Percentiles rank a stretch among this genome's conserved stretches.
Evolutionary conservation across 805 yeast genomes (phyloP).

Genomic region (Lipomyces yamadae): DNA sequence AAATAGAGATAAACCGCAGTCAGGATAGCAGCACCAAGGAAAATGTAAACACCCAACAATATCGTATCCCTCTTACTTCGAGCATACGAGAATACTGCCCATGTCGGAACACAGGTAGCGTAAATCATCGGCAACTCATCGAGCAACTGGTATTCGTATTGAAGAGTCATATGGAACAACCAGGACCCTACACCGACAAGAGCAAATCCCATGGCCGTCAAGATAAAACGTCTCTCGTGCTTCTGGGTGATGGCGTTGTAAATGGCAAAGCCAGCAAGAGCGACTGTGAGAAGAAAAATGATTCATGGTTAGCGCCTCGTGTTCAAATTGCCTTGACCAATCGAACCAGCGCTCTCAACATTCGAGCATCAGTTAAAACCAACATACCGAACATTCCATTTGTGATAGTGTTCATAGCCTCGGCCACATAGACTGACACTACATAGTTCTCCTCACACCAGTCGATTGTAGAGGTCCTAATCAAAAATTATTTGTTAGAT

Average conservation of each 20-base stretch:
- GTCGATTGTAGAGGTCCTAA: constrained; percentile 85
- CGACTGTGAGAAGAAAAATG: constrained; percentile 39
- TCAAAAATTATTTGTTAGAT: neutral
- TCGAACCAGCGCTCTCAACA: neutral
- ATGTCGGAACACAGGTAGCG: constrained; percentile 93
- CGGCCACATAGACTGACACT: constrained; percentile 83
- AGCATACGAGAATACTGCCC: constrained; percentile 75
- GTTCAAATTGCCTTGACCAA: neutral
- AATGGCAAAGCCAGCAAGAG: constrained; percentile 67
- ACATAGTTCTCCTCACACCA: constrained; percentile 99
- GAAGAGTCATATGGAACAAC: constrained; percentile 94
- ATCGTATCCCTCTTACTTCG: constrained; percentile 49
- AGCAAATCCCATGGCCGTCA: constrained; percentile 78
- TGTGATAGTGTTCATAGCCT: constrained; percentile 84
- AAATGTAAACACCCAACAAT: constrained; percentile 55
- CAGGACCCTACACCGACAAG: constrained; percentile 93
- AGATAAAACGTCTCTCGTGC: constrained; percentile 70
- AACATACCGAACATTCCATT: constrained; percentile 57
- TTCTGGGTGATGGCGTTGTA: constrained; percentile 62
- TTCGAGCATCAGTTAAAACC: neutral
- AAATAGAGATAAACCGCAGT: constrained; percentile 74
- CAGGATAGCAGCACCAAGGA: constrained; percentile 60
- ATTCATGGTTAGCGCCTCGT: constrained; percentile 5
- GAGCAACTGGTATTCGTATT: constrained; percentile 84
- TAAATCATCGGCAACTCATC: constrained; percentile 98